These are phyloP conservation scores for Ceratobasidium sp. DNA, from an alignment of 1,284 basidiomycete genomes.

Conservation along the genomic window DNA sequence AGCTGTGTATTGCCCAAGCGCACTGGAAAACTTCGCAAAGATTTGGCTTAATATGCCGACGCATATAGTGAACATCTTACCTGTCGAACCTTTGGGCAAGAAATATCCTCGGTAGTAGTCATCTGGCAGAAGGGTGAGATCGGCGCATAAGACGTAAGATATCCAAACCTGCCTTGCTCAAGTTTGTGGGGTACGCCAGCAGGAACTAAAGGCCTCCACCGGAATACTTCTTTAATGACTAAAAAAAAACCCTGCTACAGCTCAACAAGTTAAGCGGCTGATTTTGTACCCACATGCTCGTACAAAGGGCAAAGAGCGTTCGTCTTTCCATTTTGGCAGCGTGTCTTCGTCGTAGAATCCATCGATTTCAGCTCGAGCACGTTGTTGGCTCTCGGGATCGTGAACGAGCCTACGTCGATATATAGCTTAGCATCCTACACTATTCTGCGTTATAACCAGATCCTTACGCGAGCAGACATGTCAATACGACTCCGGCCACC, in stretches of 20 bases:
- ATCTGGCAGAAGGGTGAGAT: neutral
- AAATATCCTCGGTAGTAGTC: constrained; percentile 30
- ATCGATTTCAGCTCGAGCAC: constrained; percentile 17
- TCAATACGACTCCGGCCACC: constrained; percentile 15
- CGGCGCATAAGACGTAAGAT: neutral
- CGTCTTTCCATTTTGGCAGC: constrained; percentile 10
- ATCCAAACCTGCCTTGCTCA: constrained; percentile 1
- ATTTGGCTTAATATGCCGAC: neutral
- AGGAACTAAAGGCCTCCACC: constrained; percentile 26
- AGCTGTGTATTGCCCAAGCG: constrained; percentile 3
- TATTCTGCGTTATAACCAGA: neutral
- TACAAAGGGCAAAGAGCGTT: constrained; percentile 11
- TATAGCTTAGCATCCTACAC: no score
- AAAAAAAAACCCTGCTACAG: neutral
- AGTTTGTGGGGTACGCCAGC: constrained; percentile 18
- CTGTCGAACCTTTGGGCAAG: constrained; percentile 21
- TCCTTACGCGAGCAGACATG: constrained; percentile 20
- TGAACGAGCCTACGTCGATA: constrained; percentile 8
- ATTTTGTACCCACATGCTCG: neutral
- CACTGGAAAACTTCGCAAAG: neutral
- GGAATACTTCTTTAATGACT: constrained; percentile 26
- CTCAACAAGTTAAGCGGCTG: no score
- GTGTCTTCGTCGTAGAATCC: constrained; percentile 22
- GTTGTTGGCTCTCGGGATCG: neutral
- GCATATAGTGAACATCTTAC: neutral